Evolutionary conservation across 2,329 filamentous ascomycete genomes (phyloP), one percentile per base, ranked within the genome.

Genomic region (Metarhizium rileyi): DNA sequence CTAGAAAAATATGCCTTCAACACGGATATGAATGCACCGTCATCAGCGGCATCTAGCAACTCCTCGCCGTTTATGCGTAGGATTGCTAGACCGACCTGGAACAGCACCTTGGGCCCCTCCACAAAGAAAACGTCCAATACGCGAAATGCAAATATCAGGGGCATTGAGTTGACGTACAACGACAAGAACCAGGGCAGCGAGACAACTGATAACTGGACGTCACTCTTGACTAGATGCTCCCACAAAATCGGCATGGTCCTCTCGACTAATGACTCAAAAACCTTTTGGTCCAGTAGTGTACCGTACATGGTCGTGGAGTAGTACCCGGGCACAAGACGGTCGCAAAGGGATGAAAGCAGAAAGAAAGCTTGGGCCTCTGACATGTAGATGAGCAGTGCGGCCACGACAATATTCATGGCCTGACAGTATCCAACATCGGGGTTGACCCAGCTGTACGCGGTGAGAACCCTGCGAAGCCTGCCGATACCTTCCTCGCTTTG

Each of bases 281-380:
- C 93, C 58, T 93, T 89, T 62, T 98, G 93, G 62, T 98, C 93
- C 36, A 98, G 78, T 5, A 98, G 75, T 1, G 93, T 98, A 58
- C 93, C 93, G 68, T 98, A 98, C 93, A 98, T 98, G 56, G 94
- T 98, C 18, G 87, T 94, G 5, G 91, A 97, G 67, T 98, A 98
- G 71, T 98, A 98, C 4, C 93, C 93, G 0, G 93, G 93, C 3
- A 97, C 80, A 2, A 98, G 75, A 44, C 91, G 84, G 65, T 97
- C 91, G 71, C 93, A 98, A 16, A 98, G 76, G 1, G 91, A 78
- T 1, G 90, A 95, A 41, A 98, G 79, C 7, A 96, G 75, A 66
- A 93, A 98, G 70, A 97, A 98, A 1, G 93, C 93, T 69, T 98
- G 93, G 0, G 86, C 70, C 68, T 98, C 93, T 8, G 90, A 97